A percentile compares a stretch with the other conserved stretches of the same genome.
phyloP scores from a whole-genome alignment of 352 stramenopile species.

The Phytopythium cucurbitacearum region DNA sequence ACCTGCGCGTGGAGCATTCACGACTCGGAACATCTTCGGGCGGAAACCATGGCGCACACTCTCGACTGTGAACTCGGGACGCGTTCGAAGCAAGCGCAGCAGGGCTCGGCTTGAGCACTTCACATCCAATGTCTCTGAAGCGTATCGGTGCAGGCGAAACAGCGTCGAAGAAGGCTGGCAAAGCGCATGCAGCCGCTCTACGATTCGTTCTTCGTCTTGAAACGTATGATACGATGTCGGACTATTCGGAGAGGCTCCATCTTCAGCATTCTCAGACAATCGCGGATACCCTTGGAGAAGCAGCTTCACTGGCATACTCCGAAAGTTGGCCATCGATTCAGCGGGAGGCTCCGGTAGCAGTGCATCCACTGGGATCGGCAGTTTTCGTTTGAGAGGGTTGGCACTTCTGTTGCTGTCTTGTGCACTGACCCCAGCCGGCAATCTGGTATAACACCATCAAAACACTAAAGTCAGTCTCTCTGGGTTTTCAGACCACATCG shows the following conservation, averaged over 20 bases:
- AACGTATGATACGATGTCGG: constrained; percentile 2
- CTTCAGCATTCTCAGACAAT: constrained; percentile 15
- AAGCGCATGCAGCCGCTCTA: constrained; percentile 21
- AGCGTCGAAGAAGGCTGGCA: constrained; percentile 59
- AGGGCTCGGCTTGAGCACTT: constrained; percentile 35
- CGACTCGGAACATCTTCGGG: constrained; percentile 15
- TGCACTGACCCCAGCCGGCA: constrained; percentile 45
- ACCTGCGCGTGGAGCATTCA: constrained; percentile 17
- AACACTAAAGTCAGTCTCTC: background rate
- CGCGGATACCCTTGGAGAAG: constrained; percentile 49
- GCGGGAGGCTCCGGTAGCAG: constrained; percentile 51
- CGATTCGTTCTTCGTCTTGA: constrained; percentile 27
- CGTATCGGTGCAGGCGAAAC: constrained; percentile 52
- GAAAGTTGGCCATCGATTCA: constrained; percentile 40
- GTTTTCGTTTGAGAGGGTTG: constrained; percentile 9
- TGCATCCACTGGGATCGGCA: constrained; percentile 55
- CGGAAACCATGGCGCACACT: constrained; percentile 25
- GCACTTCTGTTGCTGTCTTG: constrained; percentile 12
- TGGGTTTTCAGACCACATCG: background rate
- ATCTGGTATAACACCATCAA: constrained; percentile 20
- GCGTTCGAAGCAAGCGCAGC: constrained; percentile 32
- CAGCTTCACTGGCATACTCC: constrained; percentile 31
- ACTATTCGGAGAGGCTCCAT: background rate
- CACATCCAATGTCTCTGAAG: constrained; percentile 39
- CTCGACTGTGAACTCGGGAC: constrained; percentile 34